Base-by-base conservation (phyloP, 2,329 filamentous ascomycete genomes). In the Scedosporium dehoogii region DNA sequence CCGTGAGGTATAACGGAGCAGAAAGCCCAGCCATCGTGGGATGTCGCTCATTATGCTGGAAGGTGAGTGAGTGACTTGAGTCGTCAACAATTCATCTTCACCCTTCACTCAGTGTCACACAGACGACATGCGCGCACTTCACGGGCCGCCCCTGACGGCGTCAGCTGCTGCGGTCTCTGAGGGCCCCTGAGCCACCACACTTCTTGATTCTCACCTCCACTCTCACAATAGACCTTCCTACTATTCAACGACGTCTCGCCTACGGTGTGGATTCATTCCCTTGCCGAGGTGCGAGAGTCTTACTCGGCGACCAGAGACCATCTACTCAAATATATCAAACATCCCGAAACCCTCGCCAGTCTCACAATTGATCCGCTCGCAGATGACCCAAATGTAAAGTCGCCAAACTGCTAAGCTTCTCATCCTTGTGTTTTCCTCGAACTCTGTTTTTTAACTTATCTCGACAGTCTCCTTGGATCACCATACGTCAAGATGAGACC, bases 41-140 rank as follows among this genome's bases (percentile, higher is more conserved):
- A 14, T 84, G 92, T 66, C 86, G 92, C 62, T 97, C 93, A 3
- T 82, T 96, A 44, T 96, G 89, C 74, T 97, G 93, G 93, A 97
- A 96, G 85, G 90, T 88, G 48, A 57, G 60, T n/a, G n/a, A n/a
- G n/a, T n/a, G n/a, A n/a, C n/a, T n/a, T n/a, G n/a, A n/a, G n/a
- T n/a, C n/a, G n/a, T n/a, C n/a, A n/a, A n/a, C n/a, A n/a, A n/a
- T n/a, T n/a, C n/a, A n/a, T n/a, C n/a, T 51, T 48, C 23, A 29
- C 21, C 58, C 21, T 44, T n/a, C 12, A 14, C 12, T 14, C 21
- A 14, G 5, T 10, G 29, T 33, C 29, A 10, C 29, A 33, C 9
- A 6, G 29, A 33, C 29, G 29, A 10, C 29, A 33, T 33, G 29
- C 6, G 7, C 6, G 4, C 29, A 10, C 29, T 7, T 33, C 29